phyloP scores from a whole-genome alignment of 2,329 filamentous ascomycete genomes.

The Phyllosticta citribraziliensis region DNA sequence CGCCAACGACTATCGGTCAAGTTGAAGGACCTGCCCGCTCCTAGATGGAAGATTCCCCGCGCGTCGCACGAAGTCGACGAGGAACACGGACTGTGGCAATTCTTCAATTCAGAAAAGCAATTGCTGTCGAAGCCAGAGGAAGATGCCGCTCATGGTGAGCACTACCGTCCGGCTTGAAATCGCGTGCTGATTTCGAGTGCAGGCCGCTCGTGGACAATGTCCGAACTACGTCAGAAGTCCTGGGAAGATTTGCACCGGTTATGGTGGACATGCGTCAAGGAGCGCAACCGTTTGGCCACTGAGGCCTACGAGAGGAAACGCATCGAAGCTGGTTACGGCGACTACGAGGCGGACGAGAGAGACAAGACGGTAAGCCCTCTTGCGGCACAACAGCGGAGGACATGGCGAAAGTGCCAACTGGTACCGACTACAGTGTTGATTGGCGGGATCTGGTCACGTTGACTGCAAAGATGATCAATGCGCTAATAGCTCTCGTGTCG shows the following conservation, averaged over 20 bases:
- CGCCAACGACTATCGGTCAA: slow-evolving; percentile 65
- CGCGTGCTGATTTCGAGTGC: slow-evolving; percentile 7
- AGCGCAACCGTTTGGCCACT: slow-evolving; percentile 83
- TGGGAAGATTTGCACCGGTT: slow-evolving; percentile 89
- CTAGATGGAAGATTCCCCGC: slow-evolving; percentile 42
- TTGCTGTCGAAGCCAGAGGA: slow-evolving; percentile 64
- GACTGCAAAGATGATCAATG: neutral
- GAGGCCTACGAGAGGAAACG: slow-evolving; percentile 58
- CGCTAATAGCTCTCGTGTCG: neutral
- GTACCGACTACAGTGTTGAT: neutral
- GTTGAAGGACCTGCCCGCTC: slow-evolving; percentile 62
- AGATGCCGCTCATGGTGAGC: slow-evolving; percentile 55
- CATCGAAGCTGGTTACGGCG: slow-evolving; percentile 63
- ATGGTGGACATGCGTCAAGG: slow-evolving; percentile 91
- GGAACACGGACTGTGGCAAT: slow-evolving; percentile 82
- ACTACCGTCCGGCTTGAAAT: neutral
- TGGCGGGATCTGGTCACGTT: neutral
- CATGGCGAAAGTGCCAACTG: neutral
- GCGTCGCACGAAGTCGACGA: slow-evolving; percentile 22
- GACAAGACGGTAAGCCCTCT: slow-evolving; percentile 52
- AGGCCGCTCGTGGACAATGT: slow-evolving; percentile 72
- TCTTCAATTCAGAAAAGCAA: slow-evolving; percentile 66
- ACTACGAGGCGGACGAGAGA: slow-evolving; percentile 54
- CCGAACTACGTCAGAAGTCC: slow-evolving; percentile 79
- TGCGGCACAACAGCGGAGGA: neutral